These are phyloP conservation scores for Bondarzewia mesenterica DNA, from an alignment of 1,284 basidiomycete genomes.

Conservation along the genomic window DNA sequence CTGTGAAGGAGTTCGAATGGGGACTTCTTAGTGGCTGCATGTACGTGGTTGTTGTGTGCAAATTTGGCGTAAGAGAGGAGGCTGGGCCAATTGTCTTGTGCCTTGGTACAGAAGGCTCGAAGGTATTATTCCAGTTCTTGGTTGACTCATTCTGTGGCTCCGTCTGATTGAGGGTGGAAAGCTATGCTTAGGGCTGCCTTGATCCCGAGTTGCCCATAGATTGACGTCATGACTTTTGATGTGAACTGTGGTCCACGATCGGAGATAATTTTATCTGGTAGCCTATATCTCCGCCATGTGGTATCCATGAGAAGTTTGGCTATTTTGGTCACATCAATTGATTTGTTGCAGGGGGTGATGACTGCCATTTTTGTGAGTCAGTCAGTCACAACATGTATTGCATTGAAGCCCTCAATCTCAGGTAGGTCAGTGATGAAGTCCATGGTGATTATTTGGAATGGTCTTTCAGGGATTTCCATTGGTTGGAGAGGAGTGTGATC, in stretches of 20 bases:
- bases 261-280: slow-evolving; percentile 2
- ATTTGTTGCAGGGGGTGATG: background rate
- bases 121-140: slow-evolving; percentile 9
- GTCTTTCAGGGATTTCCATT: background rate
- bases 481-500: background rate
- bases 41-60: slow-evolving; percentile 1
- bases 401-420: background rate
- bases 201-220: background rate
- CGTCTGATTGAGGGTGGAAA: background rate
- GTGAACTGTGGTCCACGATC: background rate
- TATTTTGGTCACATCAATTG: background rate
- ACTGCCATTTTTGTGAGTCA: background rate
- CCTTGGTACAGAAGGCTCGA: slow-evolving; percentile 3
- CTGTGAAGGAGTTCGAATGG: slow-evolving; percentile 7
- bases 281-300: background rate
- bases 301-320: background rate
- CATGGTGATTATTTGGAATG: background rate
- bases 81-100: slow-evolving; percentile 3
- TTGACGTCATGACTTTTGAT: background rate
- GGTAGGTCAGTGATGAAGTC: background rate
- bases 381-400: background rate
- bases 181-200: background rate
- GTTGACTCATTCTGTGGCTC: slow-evolving; percentile 6
- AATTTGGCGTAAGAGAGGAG: slow-evolving; percentile 5
- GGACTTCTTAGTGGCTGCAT: slow-evolving; percentile 1